Conservation (phyloP, 2,329 filamentous ascomycete genomes). For the Diplodia corticola region DNA sequence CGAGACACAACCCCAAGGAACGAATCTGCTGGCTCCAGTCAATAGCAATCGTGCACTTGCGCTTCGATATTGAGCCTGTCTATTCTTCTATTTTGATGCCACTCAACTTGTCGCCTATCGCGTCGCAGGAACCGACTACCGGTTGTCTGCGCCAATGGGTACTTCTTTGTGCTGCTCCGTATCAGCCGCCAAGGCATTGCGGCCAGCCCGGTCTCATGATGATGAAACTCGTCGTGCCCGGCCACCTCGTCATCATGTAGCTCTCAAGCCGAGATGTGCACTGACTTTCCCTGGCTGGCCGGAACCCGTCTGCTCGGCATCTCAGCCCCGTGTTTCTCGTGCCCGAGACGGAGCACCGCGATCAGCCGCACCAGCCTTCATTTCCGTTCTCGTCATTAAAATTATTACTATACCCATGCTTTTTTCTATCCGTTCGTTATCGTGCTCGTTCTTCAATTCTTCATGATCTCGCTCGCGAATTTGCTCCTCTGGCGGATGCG, state of each 20-base stretch:
- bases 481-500: constrained; percentile 73
- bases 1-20: background rate
- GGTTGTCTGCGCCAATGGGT: background rate
- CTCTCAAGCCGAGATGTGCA: background rate
- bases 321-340: background rate
- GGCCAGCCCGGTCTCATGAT: too few species aligned
- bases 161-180: background rate
- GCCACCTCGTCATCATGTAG: background rate
- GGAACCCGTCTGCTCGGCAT: background rate
- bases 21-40: background rate
- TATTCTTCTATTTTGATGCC: background rate
- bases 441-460: background rate
- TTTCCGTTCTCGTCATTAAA: background rate
- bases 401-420: background rate
- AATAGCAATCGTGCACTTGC: background rate
- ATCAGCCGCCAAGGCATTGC: background rate
- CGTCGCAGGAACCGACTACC: constrained; percentile 5
- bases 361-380: background rate
- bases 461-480: constrained; percentile 60
- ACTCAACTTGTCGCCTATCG: constrained; percentile 1
- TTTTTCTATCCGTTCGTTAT: background rate
- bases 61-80: background rate
- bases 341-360: background rate
- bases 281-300: background rate
- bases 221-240: background rate